Base-by-base conservation (phyloP, 352 stramenopile species). In the Phytopythium oedochilum region DNA sequence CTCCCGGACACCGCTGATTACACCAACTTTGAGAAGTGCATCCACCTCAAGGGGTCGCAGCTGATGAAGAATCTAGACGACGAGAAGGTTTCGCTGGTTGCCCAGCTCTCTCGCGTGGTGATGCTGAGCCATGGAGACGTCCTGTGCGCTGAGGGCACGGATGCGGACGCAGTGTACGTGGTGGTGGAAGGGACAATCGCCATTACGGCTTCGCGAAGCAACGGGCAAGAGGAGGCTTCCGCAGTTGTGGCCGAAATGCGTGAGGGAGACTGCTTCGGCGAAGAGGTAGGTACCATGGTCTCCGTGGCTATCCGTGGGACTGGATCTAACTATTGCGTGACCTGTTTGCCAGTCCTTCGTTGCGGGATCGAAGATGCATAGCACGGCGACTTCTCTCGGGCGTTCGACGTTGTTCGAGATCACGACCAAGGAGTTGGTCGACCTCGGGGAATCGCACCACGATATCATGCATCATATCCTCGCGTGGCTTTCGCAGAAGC, bases 381-480 rank as follows among this genome's bases (percentile, higher is more conserved):
- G 70, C 0, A 53, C 57, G n/a, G 77, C 70, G 40, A 68, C 59
- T 10, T 70, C 78, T 0, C 50, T 88, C 36, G 76, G 78, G 6
- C 71, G 78, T 50, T 73, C 68, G 20, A 87, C 82, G 7, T 62
- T 94, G 14, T 90, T 94, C 40, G 65, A 88, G 49, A 89, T 94
- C 52, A 65, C 77, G 17, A 85, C 80, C 0, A 87, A 86, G 47
- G 82, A 94, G 35, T 68, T 94, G 2, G 63, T 90, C 15, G 84
- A 92, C 46, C 59, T 92, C 46, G 89, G 82, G 44, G 79, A 92
- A 47, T 64, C 89, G 11, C 84, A 94, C 43, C 66, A 83, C 22
- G 83, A 94, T 39, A 81, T 94, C 29, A 89, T 94, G 82, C 80
- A 91, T 42, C 76, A 92, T 2, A 61, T 92, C 14, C 57, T 94